A percentile compares a stretch with the other conserved stretches of the same genome.
phyloP scores from a whole-genome alignment of 2,329 filamentous ascomycete genomes.

The Massarina eburnea region DNA sequence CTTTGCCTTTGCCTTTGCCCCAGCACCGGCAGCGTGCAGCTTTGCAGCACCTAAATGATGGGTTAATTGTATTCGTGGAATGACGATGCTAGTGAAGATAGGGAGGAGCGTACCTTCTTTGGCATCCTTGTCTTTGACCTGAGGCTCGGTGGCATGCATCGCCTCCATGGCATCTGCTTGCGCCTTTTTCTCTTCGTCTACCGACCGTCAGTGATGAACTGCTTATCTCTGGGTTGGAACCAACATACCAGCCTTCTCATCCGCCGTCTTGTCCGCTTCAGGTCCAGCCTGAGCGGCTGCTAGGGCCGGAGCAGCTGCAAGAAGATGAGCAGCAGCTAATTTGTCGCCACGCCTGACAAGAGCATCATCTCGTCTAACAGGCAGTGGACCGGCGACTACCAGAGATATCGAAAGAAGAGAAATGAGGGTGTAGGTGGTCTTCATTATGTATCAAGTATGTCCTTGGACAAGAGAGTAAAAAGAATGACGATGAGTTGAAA shows the following conservation, averaged over 20 bases:
- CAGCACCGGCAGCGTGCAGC: conserved; percentile 15
- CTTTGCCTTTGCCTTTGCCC: conserved; percentile 9
- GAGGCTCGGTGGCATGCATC: conserved; percentile 12
- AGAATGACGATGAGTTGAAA: conserved; percentile 5
- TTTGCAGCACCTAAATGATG: conserved; percentile 16
- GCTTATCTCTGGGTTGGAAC: neutral
- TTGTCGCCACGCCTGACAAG: neutral
- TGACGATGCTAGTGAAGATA: neutral
- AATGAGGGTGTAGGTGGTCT: conserved; percentile 26
- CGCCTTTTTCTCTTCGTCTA: conserved; percentile 14
- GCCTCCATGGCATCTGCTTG: conserved; percentile 17
- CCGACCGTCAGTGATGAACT: neutral
- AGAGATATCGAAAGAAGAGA: conserved; percentile 21
- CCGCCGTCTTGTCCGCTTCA: conserved; percentile 3
- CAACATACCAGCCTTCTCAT: conserved; percentile 6
- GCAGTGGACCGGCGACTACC: conserved; percentile 24
- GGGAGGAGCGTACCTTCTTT: conserved; percentile 8
- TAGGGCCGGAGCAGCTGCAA: conserved; percentile 1
- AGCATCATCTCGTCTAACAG: conserved; percentile 11
- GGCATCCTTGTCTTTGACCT: conserved; percentile 11
- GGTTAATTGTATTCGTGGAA: neutral
- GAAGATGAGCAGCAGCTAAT: neutral
- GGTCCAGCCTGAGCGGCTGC: conserved; percentile 4
- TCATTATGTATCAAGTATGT: conserved; percentile 19
- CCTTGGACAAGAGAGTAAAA: conserved; percentile 2